Evolutionary conservation across 2,329 filamentous ascomycete species (phyloP), one percentile per base, ranked within the genome.

Genomic region (Hirsutella thompsonii): DNA sequence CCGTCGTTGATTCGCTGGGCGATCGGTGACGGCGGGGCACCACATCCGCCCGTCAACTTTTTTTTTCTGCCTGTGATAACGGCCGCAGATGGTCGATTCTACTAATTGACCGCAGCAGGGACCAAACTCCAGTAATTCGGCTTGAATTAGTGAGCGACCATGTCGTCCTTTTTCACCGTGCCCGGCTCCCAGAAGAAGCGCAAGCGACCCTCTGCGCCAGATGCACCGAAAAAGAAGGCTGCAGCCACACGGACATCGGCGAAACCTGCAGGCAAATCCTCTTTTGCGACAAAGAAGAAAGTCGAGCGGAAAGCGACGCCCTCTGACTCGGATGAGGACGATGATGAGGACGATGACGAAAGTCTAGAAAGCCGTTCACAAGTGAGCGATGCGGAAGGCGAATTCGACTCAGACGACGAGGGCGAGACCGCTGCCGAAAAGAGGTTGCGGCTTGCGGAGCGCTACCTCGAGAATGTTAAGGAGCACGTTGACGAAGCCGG

Each of bases 101-200:
- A 10, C 20, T 13, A 36, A 13, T 11, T 18, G n/a, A n/a, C n/a
- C n/a, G 16, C n/a, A 16, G n/a, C 16, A 4, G 14, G 13, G 32
- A 34, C 32, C 9, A 16, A 34, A 18, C 14, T 14, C 32, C 32
- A 34, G 32, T 16, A 34, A 34, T n/a, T 18, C 14, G 14, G 32
- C 32, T 26, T 34, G 39, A 36, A 42, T 19, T 32, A 28, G 36
- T 39, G 43, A 51, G 47, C 53, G 51, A 67, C 49, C 50, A 93
- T 94, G 89, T 94, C 90, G 55, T 94, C 89, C 32, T 98, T 96
- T 65, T 98, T 98, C 65, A 94, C 89, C 39, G 69, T 82, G 32
- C 88, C 92, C 5, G 83, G 83, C 33, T 82, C 83, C 39, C 83
- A 90, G 56, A 86, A 85, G 67, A 96, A 96, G 73, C 74, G 92